A percentile compares a stretch with the other conserved stretches of the same genome.
phyloP scores from a whole-genome alignment of 352 stramenopile species.

The Phytophthora aleatoria region DNA sequence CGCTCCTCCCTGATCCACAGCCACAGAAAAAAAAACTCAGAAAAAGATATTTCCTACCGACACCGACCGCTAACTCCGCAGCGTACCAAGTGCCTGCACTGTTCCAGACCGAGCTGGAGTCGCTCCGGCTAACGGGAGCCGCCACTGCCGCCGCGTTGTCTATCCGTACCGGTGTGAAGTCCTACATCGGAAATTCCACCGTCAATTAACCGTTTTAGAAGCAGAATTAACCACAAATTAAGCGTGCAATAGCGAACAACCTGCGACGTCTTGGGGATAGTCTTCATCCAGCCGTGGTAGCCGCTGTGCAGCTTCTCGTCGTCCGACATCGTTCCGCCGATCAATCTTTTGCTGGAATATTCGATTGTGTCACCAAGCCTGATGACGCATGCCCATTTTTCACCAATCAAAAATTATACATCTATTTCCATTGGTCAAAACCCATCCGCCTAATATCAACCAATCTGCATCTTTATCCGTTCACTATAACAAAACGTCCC shows the following conservation, averaged over 20 bases:
- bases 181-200: conserved; percentile 35
- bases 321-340: conserved; percentile 42
- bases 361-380: conserved; percentile 16
- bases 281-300: conserved; percentile 90
- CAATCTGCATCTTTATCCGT: conserved; percentile 3
- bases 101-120: conserved; percentile 81
- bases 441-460: conserved; percentile 1
- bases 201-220: not conserved
- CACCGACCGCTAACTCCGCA: conserved; percentile 6
- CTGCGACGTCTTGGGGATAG: conserved; percentile 80
- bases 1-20: conserved; percentile 65
- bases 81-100: conserved; percentile 75
- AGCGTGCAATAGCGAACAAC: conserved; percentile 24
- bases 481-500: not conserved
- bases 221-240: conserved; percentile 4
- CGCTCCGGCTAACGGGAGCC: conserved; percentile 24
- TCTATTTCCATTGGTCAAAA: conserved; percentile 18
- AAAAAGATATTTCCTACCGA: not conserved
- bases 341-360: conserved; percentile 23
- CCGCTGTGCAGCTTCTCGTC: conserved; percentile 82
- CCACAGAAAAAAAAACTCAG: not conserved
- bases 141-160: conserved; percentile 33
- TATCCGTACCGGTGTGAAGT: conserved; percentile 82
- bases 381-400: conserved; percentile 17
- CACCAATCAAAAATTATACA: not conserved